Base-by-base conservation (phyloP, 495 filamentous ascomycete genomes). In the Apiosordaria backusii region DNA sequence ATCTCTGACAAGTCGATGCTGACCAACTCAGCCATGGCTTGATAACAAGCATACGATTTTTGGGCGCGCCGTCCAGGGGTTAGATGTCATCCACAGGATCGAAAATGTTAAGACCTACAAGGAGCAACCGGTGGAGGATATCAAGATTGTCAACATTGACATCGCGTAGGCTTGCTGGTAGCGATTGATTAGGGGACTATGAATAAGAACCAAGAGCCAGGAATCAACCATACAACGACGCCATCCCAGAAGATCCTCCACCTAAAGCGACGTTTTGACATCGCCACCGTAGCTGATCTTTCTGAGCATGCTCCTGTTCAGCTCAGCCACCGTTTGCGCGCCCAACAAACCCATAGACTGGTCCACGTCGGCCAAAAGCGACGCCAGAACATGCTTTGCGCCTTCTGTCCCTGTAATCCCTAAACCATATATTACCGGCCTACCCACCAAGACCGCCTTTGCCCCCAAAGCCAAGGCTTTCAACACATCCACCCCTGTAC, bases 41-140 rank as follows among this genome's bases (percentile, higher is more conserved):
- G 95, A 99, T 75, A 88, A 89, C 65, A 97, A 97, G 76, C 95
- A 99, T 74, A 98, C 95, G 0, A 89, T 99, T 50, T 99, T 99
- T 74, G 95, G 96, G 0, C 84, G 96, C 25, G 92, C 91, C 0
- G 87, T 93, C 58, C 88, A 92, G 74, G 95, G 95, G 2, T 74
- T 97, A 66, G 95, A 99, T 75, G 91, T 98, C n/a, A 88, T 98
- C 67, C 92, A 98, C 77, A 90, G 87, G 82, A 99, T 99, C 72
- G 96, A 98, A 80, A 97, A 96, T 77, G 83, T 85, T 25, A 90
- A 86, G 77, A 91, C 92, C n/a, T 87, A 89, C 70, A 97, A 97
- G 82, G 96, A 99, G 79, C 94, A 92, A 81, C 95, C 96, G 18
- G 90, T 94, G 77, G 92, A 97, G 68, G 94, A 98, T 80, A 91